Percentiles rank a stretch among this genome's conserved stretches.
These are phyloP conservation scores for Ambrosia hybrid DNA, from an alignment of 140 eudicot species.

Conservation along the genomic window DNA sequence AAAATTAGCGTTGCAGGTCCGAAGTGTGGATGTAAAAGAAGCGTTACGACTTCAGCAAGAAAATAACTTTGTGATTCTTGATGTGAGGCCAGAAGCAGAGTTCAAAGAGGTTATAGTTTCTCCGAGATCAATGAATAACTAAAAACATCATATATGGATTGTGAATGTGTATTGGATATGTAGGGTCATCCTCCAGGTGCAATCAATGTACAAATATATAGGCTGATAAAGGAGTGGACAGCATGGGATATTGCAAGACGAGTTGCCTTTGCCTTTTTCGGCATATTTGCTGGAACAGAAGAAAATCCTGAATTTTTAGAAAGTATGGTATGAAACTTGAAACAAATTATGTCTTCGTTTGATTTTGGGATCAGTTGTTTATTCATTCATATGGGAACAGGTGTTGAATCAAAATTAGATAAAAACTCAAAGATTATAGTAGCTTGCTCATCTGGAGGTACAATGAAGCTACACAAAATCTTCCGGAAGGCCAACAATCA, in stretches of 20 bases:
- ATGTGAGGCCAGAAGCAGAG: slow-evolving; percentile 96
- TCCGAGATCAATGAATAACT: slow-evolving; percentile 7
- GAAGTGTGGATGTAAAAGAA: slow-evolving; percentile 92
- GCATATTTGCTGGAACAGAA: slow-evolving; percentile 97
- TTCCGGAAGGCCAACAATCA: slow-evolving; percentile 98
- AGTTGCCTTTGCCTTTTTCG: slow-evolving; percentile 94
- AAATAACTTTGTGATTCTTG: slow-evolving; percentile 90
- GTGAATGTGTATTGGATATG: slow-evolving; percentile 5
- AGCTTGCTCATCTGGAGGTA: slow-evolving; percentile 96
- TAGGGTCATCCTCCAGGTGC: slow-evolving; percentile 97
- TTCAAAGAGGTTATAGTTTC: slow-evolving; percentile 68
- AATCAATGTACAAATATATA: slow-evolving; percentile 82
- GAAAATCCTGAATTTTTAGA: slow-evolving; percentile 92
- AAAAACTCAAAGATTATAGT: slow-evolving; percentile 86
- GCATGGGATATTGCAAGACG: slow-evolving; percentile 98
- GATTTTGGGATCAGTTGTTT: slow-evolving; percentile 13
- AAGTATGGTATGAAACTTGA: slow-evolving; percentile 39
- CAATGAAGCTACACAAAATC: slow-evolving; percentile 91
- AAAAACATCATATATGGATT: neutral
- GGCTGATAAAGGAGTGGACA: slow-evolving; percentile 99
- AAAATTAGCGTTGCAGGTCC: slow-evolving; percentile 51
- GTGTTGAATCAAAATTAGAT: slow-evolving; percentile 60
- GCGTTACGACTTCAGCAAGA: slow-evolving; percentile 82
- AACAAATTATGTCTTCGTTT: neutral
- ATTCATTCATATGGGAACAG: slow-evolving; percentile 40